These are phyloP conservation scores for Litchi chinensis DNA, from an alignment of 345 rosid genomes.

Conservation along the genomic window DNA sequence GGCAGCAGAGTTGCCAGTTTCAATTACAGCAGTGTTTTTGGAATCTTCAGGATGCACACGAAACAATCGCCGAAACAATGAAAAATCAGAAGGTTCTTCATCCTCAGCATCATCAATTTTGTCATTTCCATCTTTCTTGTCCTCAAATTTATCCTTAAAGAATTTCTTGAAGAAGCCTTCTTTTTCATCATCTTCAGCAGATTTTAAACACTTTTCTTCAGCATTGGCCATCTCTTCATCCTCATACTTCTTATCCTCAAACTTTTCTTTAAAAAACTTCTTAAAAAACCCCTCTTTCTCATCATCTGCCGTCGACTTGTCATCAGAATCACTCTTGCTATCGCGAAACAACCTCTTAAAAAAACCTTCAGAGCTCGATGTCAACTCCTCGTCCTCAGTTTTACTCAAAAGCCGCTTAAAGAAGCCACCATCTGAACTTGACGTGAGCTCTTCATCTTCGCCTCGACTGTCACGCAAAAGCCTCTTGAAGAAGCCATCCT, in stretches of 20 bases:
- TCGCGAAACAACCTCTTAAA: conserved; percentile 74
- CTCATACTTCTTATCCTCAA: conserved; percentile 70
- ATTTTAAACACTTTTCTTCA: conserved; percentile 59
- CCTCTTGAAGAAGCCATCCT: conserved; percentile 96
- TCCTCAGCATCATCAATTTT: conserved; percentile 61
- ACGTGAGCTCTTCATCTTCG: conserved; percentile 59
- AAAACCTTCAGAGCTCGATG: conserved; percentile 73
- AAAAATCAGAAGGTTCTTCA: conserved; percentile 85
- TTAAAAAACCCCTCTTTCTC: conserved; percentile 85
- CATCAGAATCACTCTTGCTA: conserved; percentile 58
- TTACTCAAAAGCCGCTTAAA: too few species aligned
- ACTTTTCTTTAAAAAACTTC: conserved; percentile 79
- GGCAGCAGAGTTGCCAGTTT: conserved; percentile 51
- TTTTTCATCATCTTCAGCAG: conserved; percentile 79
- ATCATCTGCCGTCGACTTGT: conserved; percentile 53
- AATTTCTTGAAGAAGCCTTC: conserved; percentile 89
- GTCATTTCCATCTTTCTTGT: conserved; percentile 71
- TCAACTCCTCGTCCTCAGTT: conserved; percentile 14
- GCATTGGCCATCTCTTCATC: conserved; percentile 38
- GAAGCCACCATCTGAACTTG: too few species aligned
- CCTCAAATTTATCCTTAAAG: conserved; percentile 84
- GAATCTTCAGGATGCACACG: conserved; percentile 95
- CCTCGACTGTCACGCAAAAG: conserved; percentile 75
- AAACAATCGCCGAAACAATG: conserved; percentile 78
- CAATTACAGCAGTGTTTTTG: conserved; percentile 53